Conservation (phyloP, 257 asterid genomes). For the Prunella vulgaris region DNA sequence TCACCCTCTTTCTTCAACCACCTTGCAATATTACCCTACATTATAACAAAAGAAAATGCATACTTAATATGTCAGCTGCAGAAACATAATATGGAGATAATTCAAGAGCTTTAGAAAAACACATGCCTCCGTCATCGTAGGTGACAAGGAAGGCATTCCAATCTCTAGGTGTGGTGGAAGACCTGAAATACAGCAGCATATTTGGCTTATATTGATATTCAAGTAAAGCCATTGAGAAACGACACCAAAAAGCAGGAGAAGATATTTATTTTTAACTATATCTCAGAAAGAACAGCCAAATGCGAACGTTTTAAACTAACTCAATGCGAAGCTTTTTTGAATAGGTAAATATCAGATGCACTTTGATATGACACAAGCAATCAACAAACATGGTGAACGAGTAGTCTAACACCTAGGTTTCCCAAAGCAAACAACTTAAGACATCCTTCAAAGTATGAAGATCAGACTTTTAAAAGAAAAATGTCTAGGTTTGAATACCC, state of each 20-base stretch:
- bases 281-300: conserved; percentile 11
- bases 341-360: conserved; percentile 1
- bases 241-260: neutral
- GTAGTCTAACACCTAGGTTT: neutral
- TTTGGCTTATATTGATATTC: conserved; percentile 17
- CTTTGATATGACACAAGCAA: neutral
- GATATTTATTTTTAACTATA: neutral
- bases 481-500: neutral
- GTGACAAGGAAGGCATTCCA: conserved; percentile 99
- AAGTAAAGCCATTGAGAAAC: conserved; percentile 5
- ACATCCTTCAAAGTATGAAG: neutral
- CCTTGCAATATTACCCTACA: conserved; percentile 93
- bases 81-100: conserved; percentile 13
- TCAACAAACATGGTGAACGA: neutral
- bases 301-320: neutral
- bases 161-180: conserved; percentile 96
- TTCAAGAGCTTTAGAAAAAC: conserved; percentile 16
- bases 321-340: neutral
- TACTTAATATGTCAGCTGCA: conserved; percentile 12
- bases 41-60: conserved; percentile 14
- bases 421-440: conserved; percentile 15
- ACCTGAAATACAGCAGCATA: conserved; percentile 43
- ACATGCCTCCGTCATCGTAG: conserved; percentile 95
- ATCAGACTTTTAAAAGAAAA: neutral
- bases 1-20: conserved; percentile 99